Base-by-base conservation (phyloP, 2,329 filamentous ascomycete genomes). In the Diaporthe destruens region DNA sequence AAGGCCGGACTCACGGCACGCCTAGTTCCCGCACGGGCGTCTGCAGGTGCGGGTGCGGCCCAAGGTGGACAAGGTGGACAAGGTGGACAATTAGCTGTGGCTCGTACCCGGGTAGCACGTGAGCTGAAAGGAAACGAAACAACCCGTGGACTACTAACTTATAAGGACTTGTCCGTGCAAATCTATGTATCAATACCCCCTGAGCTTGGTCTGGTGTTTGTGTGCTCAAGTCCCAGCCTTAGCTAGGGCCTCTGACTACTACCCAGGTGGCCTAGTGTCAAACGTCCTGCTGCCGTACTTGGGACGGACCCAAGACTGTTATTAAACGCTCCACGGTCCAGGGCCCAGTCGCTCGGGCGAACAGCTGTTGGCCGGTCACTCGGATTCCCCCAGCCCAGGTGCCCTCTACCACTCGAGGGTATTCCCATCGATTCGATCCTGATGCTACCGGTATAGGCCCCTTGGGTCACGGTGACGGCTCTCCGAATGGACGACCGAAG, bases 401-500 rank as follows among this genome's bases (percentile, higher is more conserved):
- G n/a, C n/a, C n/a, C 29, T 36, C 25, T 20, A 23, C n/a, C 25
- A 23, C 47, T 8, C 44, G 23, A 6, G 47, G 47, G 47, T 6
- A 36, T 11, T 49, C 20, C n/a, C 20, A 25, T 23, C 25, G 6
- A 6, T n/a, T 36, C 6, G 29, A 36, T 5, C 5, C 23, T 20
- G 32, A 51, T 65, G 44, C 11, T 32, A n/a, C n/a, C n/a, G n/a
- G n/a, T n/a, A 16, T 65, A 49, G n/a, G 20, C 16, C n/a, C 29
- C 20, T 25, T 18, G 20, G 44, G 44, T 36, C 59, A 36, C 29
- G 20, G 25, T 29, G 42, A 20, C 20, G 42, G 9, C 23, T 16
- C 11, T 25, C 42, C 29, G 23, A 6, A 71, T 73, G 71, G 72
- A 71, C 20, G 68, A 71, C 25, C 54, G 72, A 25, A 57, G 68